phyloP scores from a whole-genome alignment of 768 basidiomycete genomes.

The Amanita fuliginea region DNA sequence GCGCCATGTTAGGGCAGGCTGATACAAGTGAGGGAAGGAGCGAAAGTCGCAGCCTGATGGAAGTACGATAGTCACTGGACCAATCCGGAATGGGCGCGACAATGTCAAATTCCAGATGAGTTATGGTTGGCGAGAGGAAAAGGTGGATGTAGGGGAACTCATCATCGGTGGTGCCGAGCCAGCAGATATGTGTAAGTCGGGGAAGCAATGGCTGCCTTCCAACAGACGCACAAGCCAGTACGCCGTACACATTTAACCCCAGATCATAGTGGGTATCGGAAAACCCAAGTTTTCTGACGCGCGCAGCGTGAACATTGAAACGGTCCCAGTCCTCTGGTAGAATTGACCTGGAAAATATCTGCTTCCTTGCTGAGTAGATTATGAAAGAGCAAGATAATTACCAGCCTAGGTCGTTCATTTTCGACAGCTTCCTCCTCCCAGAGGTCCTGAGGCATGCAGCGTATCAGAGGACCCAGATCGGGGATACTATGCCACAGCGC shows the following conservation, averaged over 20 bases:
- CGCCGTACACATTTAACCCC: background rate
- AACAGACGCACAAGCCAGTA: background rate
- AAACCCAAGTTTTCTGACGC: conserved; percentile 1
- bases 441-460: conserved; percentile 4
- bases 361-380: background rate
- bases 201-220: background rate
- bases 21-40: background rate
- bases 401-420: background rate
- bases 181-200: background rate
- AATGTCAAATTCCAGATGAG: background rate
- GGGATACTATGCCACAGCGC: background rate
- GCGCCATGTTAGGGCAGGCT: background rate
- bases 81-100: background rate
- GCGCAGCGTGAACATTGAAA: background rate
- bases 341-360: background rate
- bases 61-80: background rate
- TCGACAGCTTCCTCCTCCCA: background rate
- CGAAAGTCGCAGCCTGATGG: background rate
- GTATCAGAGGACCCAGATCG: background rate
- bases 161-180: background rate
- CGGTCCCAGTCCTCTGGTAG: background rate
- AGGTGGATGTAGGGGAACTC: background rate
- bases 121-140: background rate
- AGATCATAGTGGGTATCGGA: background rate
- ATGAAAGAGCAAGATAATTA: background rate